Base-by-base conservation (phyloP, 176 grass and related monocot genomes). In the Oryza glumipatula region DNA sequence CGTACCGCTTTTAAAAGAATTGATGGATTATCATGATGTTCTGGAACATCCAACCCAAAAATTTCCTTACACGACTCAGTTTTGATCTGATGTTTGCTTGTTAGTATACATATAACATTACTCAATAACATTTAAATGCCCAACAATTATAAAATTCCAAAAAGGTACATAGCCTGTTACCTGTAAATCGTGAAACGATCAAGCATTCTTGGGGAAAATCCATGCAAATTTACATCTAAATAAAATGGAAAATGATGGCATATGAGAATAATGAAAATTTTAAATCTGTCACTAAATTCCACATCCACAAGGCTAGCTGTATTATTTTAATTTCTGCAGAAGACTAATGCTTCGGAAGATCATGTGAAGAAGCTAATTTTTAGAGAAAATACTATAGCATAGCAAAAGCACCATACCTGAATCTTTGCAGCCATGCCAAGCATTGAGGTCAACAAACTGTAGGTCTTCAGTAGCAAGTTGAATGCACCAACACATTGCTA, bases 341-440 rank as follows among this genome's bases (percentile, higher is more conserved):
- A 45, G 11, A 35, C 66, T 1, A 45, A 65, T 74, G 70, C 2
- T 19, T 11, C 73, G 0, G 38, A 77, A 4, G 5, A 39, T 44
- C n/a, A 28, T 19, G 22, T 15, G 22, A 72, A 46, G 12, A 65
- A 49, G 43, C 60, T 33, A 26, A 33, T 13, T 44, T 13, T 47
- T 33, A 8, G 9, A 67, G 58, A 21, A 8, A 35, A 76, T 10
- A 84, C 54, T 11, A 44, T 39, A 54, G 11, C 11, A 65, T 48
- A 48, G 19, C 3, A 30, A 71, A 67, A 33, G 3, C 5, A 71
- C 9, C 41, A 88, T 21, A 79, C 76, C 81, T 74, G 76, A 73
- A 74, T 11, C 12, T 12, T 8, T 21, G 11, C 35, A 47, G 10
- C 9, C 46, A 68, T 74, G 10, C 46, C 17, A 78, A 72, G 11